These are phyloP conservation scores for Daldinia grandis DNA, from an alignment of 495 filamentous ascomycete genomes.

Conservation along the genomic window DNA sequence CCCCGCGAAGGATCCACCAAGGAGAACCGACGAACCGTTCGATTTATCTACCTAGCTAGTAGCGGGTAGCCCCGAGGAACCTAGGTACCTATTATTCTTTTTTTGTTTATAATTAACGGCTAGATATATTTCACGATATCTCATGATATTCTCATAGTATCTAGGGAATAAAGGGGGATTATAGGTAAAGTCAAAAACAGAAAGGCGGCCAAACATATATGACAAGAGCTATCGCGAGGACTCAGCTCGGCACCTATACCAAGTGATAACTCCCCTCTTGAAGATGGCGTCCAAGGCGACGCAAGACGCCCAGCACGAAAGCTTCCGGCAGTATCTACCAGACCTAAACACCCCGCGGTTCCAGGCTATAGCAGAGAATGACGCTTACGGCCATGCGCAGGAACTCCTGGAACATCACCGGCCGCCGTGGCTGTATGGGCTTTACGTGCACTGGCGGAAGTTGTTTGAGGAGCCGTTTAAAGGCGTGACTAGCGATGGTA, in stretches of 20 bases:
- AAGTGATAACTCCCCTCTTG: not conserved
- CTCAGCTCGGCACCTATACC: not conserved
- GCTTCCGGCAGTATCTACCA: constrained; percentile 67
- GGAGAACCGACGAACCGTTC: constrained; percentile 24
- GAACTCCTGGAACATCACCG: constrained; percentile 65
- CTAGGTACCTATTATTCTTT: not conserved
- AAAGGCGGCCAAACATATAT: not conserved
- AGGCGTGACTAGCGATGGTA: constrained; percentile 75
- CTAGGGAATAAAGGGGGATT: not conserved
- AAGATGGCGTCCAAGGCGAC: constrained; percentile 33
- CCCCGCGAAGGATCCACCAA: constrained; percentile 36
- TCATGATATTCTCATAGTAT: not conserved
- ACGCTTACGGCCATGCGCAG: constrained; percentile 69
- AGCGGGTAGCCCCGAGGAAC: constrained; percentile 10
- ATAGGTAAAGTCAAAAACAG: not conserved
- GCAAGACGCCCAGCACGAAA: constrained; percentile 36
- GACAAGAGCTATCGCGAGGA: not conserved
- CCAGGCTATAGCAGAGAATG: constrained; percentile 67
- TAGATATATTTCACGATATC: not conserved
- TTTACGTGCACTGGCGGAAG: constrained; percentile 73
- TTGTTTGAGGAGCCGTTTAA: constrained; percentile 73
- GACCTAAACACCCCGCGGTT: constrained; percentile 69
- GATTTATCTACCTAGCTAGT: constrained; percentile 10
- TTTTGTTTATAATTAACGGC: not conserved
- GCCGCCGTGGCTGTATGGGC: constrained; percentile 73